Evolutionary conservation across 371 early-diverging fungal genomes (phyloP).

Genomic region (Circinella minor): DNA sequence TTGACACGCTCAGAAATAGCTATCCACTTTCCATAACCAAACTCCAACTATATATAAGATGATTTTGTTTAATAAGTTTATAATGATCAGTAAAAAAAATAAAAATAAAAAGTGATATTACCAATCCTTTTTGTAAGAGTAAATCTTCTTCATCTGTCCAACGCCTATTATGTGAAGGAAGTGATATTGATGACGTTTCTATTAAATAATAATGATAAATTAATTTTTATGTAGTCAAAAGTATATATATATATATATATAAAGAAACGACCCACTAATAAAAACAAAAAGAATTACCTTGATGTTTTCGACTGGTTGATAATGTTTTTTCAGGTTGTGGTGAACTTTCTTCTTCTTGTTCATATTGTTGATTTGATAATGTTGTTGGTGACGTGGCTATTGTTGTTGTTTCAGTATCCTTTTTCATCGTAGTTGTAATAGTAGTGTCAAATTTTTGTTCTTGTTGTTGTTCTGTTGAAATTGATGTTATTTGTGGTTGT

Average conservation of each 20-base stretch:
- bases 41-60: constrained; percentile 36
- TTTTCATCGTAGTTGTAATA: no score
- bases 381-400: background rate
- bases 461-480: no score
- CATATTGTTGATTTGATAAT: constrained; percentile 1
- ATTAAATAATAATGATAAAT: background rate
- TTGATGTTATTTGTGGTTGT: no score
- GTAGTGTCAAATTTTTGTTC: no score
- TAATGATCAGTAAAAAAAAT: background rate
- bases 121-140: constrained; percentile 45
- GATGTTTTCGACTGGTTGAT: background rate
- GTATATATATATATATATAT: background rate
- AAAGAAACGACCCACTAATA: background rate
- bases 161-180: constrained; percentile 68
- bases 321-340: background rate
- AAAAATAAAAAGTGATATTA: constrained; percentile 28
- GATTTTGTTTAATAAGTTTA: background rate
- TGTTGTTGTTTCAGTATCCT: background rate
- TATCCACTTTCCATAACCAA: constrained; percentile 74
- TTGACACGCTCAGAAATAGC: constrained; percentile 55
- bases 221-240: background rate
- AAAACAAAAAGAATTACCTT: background rate
- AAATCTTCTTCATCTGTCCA: constrained; percentile 56
- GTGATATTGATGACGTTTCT: constrained; percentile 11
- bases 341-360: background rate